These are phyloP conservation scores for Solanum etuberosum DNA, from an alignment of 257 asterid species.

Conservation along the genomic window DNA sequence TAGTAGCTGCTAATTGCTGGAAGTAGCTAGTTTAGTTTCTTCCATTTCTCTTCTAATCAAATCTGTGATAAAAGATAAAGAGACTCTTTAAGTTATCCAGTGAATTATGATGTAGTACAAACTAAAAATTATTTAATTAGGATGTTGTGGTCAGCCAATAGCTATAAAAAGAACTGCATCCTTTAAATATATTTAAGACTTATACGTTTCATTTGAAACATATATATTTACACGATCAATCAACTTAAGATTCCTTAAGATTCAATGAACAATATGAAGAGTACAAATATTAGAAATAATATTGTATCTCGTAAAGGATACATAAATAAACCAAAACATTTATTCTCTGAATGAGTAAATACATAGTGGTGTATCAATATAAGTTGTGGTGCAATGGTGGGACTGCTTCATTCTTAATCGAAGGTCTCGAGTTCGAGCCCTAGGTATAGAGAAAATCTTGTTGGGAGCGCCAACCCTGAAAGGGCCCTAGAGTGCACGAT, in stretches of 20 bases:
- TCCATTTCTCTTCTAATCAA: not conserved
- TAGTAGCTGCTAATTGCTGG: not conserved
- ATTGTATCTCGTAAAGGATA: not conserved
- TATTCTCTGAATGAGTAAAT: not conserved
- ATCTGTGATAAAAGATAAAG: not conserved
- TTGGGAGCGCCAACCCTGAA: no score
- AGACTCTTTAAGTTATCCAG: not conserved
- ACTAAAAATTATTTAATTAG: not conserved
- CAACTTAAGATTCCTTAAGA: not conserved
- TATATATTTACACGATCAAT: no score
- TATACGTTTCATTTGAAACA: not conserved
- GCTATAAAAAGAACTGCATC: not conserved
- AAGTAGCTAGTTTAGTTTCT: not conserved
- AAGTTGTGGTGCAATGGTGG: no score
- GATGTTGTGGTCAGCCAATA: not conserved
- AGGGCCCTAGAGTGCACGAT: no score
- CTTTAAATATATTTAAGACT: not conserved
- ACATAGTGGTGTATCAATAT: not conserved
- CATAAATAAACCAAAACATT: not conserved
- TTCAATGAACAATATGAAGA: not conserved
- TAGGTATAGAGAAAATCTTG: no score
- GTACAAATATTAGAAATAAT: not conserved
- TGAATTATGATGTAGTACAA: not conserved
- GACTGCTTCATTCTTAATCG: no score
- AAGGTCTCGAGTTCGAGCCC: no score